A percentile compares a stretch with the other conserved stretches of the same genome.
Conservation (phyloP, 441 rosid species). For the Omphalea diandra region DNA sequence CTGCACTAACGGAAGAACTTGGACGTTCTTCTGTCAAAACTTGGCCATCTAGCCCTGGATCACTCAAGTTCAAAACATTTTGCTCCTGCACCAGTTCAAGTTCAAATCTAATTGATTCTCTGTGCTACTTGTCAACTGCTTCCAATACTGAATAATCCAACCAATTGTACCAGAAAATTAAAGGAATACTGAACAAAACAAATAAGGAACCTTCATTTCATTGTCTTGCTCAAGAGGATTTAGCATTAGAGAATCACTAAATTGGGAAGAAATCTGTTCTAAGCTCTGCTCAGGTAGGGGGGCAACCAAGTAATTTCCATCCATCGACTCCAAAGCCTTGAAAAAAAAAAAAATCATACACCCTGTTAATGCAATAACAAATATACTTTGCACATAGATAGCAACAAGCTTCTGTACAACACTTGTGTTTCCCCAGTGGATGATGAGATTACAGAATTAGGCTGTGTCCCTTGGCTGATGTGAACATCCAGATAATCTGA, state of each 20-base stretch:
- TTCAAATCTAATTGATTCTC: slow-evolving; percentile 17
- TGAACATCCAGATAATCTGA: slow-evolving; percentile 56
- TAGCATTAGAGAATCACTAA: slow-evolving; percentile 48
- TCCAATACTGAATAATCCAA: slow-evolving; percentile 6
- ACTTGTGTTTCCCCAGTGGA: slow-evolving; percentile 68
- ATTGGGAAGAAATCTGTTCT: slow-evolving; percentile 61
- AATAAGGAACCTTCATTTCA: slow-evolving; percentile 44
- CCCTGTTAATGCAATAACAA: slow-evolving; percentile 1
- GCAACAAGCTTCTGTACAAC: slow-evolving; percentile 15
- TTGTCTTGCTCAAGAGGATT: slow-evolving; percentile 35
- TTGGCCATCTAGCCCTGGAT: slow-evolving; percentile 41
- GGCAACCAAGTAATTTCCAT: slow-evolving; percentile 44
- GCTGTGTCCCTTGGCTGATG: slow-evolving; percentile 43
- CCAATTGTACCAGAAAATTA: slow-evolving; percentile 8
- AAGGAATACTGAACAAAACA: slow-evolving; percentile 6
- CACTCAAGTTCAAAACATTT: slow-evolving; percentile 31
- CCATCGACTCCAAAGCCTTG: slow-evolving; percentile 59
- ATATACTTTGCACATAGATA: not conserved
- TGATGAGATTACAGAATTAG: slow-evolving; percentile 44
- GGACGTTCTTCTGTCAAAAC: slow-evolving; percentile 38
- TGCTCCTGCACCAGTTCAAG: slow-evolving; percentile 47
- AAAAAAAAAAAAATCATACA: slow-evolving; percentile 10
- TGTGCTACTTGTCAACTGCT: slow-evolving; percentile 1
- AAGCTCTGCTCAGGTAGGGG: slow-evolving; percentile 49
- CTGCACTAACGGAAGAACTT: slow-evolving; percentile 38